Conservation (phyloP, 352 stramenopile genomes). For the Globisporangium megalacanthum region DNA sequence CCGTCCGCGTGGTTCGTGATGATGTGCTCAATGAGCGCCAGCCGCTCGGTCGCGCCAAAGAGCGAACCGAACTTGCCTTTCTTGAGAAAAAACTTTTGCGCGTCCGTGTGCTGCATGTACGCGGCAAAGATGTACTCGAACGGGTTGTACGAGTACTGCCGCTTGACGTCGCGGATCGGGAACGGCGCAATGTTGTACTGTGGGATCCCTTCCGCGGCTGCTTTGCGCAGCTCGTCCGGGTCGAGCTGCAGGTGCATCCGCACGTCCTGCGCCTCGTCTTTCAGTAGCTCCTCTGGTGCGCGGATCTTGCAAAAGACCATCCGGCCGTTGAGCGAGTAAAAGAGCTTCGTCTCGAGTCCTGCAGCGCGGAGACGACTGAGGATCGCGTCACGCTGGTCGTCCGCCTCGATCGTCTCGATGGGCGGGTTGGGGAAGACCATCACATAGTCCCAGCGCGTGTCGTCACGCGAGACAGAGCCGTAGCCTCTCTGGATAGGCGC, state of each 20-base stretch:
- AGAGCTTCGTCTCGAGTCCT: constrained; percentile 66
- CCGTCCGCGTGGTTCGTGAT: constrained; percentile 71
- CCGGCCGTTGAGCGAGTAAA: constrained; percentile 59
- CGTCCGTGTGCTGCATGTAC: constrained; percentile 64
- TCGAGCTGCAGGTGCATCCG: constrained; percentile 58
- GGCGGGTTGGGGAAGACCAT: constrained; percentile 79
- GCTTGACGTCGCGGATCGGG: constrained; percentile 76
- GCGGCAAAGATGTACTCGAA: constrained; percentile 86
- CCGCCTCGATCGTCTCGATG: constrained; percentile 48
- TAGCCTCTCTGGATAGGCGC: constrained; percentile 34
- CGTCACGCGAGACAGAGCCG: constrained; percentile 33
- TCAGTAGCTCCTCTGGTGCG: constrained; percentile 65
- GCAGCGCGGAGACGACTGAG: constrained; percentile 56
- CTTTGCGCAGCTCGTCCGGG: constrained; percentile 43
- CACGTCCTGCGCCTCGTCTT: constrained; percentile 26
- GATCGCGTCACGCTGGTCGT: constrained; percentile 74
- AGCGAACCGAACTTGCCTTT: constrained; percentile 58
- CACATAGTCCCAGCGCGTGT: constrained; percentile 74
- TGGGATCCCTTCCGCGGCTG: constrained; percentile 63
- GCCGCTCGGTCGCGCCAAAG: constrained; percentile 73
- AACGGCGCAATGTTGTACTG: constrained; percentile 75
- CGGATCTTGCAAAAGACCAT: constrained; percentile 84
- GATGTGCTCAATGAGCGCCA: constrained; percentile 78
- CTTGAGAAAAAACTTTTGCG: constrained; percentile 62
- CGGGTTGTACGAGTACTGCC: constrained; percentile 63